Conservation (phyloP, 2,329 filamentous ascomycete species). For the Achaetomium macrosporum region DNA sequence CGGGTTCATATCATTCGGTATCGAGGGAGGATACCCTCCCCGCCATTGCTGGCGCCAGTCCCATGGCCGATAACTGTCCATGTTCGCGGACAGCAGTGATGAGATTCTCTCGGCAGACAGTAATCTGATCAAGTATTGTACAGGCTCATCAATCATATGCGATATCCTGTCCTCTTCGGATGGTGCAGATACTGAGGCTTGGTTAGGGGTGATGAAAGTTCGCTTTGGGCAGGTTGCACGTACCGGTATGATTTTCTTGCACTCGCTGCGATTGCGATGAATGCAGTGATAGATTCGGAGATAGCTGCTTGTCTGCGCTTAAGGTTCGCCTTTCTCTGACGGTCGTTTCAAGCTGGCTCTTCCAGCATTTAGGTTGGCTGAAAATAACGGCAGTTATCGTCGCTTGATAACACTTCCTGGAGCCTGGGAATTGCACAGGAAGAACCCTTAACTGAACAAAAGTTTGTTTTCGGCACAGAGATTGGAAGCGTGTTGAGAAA, state of each 20-base stretch:
- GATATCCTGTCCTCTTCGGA: not conserved
- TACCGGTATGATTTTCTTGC: not conserved
- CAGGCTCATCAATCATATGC: not conserved
- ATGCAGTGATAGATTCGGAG: not conserved
- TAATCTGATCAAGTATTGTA: not conserved
- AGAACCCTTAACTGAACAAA: too few relatives aligned
- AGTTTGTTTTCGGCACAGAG: too few relatives aligned
- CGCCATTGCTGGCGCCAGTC: not conserved
- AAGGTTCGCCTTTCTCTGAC: too few relatives aligned
- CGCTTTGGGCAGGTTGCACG: too few relatives aligned
- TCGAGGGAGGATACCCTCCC: not conserved
- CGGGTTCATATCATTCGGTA: not conserved
- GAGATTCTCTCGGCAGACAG: not conserved
- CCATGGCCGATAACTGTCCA: slow-evolving; percentile 7
- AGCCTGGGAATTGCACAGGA: too few relatives aligned
- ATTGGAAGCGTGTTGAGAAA: too few relatives aligned
- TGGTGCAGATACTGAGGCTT: not conserved
- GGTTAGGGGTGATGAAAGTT: not conserved
- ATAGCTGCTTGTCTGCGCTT: too few relatives aligned
- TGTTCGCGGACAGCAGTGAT: not conserved
- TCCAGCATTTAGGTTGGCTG: too few relatives aligned
- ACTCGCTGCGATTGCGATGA: not conserved
- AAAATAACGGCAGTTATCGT: too few relatives aligned
- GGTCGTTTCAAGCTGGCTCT: too few relatives aligned
- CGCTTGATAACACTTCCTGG: too few relatives aligned